Evolutionary conservation across 805 yeast genomes (phyloP).

Genomic region (Nematodospora valgi): DNA sequence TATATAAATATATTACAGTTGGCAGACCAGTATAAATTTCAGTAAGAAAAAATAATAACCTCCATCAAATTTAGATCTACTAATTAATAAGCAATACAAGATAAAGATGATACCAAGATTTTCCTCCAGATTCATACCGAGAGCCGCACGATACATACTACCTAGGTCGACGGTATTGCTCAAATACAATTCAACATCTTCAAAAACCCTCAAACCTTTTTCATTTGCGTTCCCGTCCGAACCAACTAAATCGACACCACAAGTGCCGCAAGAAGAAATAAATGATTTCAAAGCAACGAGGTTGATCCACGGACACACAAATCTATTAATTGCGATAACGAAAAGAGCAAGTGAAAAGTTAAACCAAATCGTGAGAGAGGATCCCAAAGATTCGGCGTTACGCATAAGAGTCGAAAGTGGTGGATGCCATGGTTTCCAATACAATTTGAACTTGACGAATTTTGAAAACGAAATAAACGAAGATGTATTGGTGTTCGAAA

Average conservation of each 20-base stretch:
- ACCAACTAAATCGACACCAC: conserved; percentile 8
- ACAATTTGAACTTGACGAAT: conserved; percentile 63
- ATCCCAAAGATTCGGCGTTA: conserved; percentile 53
- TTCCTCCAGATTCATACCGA: too few relatives aligned
- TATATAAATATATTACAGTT: too few relatives aligned
- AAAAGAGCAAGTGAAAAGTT: conserved; percentile 51
- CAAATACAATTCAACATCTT: background rate
- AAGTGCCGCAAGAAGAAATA: conserved; percentile 19
- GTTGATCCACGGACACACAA: conserved; percentile 33
- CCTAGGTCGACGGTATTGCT: too few relatives aligned
- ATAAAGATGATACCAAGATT: too few relatives aligned
- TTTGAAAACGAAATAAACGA: conserved; percentile 27
- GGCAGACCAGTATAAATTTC: too few relatives aligned
- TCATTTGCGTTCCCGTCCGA: conserved; percentile 26
- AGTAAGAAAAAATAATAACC: too few relatives aligned
- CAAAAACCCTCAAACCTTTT: conserved; percentile 24
- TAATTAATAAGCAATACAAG: too few relatives aligned
- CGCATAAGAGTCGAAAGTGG: conserved; percentile 86
- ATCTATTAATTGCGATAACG: conserved; percentile 44
- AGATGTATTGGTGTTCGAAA: conserved; percentile 52
- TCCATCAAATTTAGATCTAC: too few relatives aligned
- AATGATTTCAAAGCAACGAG: conserved; percentile 32
- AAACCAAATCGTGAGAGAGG: conserved; percentile 47
- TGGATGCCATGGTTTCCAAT: conserved; percentile 98
- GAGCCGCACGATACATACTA: too few relatives aligned